A percentile compares a stretch with the other conserved stretches of the same genome.
Evolutionary conservation across 2,329 filamentous ascomycete genomes (phyloP).

Genomic region (Stachybotrys chartarum): DNA sequence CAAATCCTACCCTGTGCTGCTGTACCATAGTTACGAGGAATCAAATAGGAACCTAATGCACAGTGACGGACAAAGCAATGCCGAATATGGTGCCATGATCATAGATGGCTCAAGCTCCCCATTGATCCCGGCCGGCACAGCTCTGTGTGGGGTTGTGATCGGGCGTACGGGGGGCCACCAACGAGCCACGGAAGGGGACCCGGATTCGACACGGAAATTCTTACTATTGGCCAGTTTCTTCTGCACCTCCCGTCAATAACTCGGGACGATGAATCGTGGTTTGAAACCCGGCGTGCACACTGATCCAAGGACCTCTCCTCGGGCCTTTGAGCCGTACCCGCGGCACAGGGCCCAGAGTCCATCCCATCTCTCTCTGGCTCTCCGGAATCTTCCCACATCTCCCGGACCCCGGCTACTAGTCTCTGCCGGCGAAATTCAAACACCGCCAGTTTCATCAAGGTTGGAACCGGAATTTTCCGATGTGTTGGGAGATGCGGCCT

Average conservation of each 20-base stretch:
- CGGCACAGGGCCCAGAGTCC: background rate
- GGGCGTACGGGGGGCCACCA: too few species aligned
- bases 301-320: background rate
- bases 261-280: background rate
- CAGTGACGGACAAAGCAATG: too few species aligned
- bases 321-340: background rate
- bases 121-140: too few species aligned
- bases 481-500: background rate
- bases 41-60: too few species aligned
- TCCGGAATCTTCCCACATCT: background rate
- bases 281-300: background rate
- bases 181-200: background rate
- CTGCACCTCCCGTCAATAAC: background rate
- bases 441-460: background rate
- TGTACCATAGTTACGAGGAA: too few species aligned
- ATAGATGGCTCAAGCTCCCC: too few species aligned
- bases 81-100: too few species aligned
- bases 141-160: too few species aligned
- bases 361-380: background rate
- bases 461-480: background rate
- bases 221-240: background rate
- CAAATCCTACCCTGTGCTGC: too few species aligned
- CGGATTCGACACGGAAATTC: background rate
- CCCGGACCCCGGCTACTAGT: background rate
- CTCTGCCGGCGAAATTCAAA: background rate